These are phyloP conservation scores for Viola pubescens DNA, from an alignment of 441 rosid genomes.

Conservation along the genomic window DNA sequence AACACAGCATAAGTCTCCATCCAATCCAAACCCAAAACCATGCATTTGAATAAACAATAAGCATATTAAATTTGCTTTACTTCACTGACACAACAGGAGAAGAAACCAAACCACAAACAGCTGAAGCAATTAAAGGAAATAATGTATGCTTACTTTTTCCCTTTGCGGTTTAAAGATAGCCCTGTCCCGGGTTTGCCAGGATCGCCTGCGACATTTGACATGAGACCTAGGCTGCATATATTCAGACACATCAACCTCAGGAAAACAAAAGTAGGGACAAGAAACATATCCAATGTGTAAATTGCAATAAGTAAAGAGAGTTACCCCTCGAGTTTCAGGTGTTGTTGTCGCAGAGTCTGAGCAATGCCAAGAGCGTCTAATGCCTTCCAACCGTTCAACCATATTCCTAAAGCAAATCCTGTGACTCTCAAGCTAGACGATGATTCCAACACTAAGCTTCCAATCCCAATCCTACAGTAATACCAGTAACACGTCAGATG, in stretches of 20 bases:
- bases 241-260: background rate
- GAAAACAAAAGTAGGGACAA: background rate
- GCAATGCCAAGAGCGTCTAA: conserved; percentile 56
- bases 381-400: conserved; percentile 74
- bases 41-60: background rate
- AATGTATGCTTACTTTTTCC: conserved; percentile 10
- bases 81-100: background rate
- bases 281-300: background rate
- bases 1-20: background rate
- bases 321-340: conserved; percentile 36
- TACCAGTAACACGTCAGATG: background rate
- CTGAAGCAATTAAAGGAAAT: background rate
- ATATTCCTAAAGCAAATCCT: conserved; percentile 48
- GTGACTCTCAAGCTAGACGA: conserved; percentile 44
- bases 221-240: background rate
- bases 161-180: conserved; percentile 20
- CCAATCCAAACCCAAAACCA: background rate
- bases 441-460: conserved; percentile 60
- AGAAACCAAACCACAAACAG: background rate
- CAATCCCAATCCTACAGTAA: conserved; percentile 45
- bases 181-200: background rate
- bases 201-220: conserved; percentile 2
- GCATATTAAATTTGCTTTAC: background rate
- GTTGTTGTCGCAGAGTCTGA: conserved; percentile 39
- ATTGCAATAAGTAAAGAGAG: background rate